Evolutionary conservation across 2,329 filamentous ascomycete genomes (phyloP).

Genomic region (Colletotrichum lindemuthianum): DNA sequence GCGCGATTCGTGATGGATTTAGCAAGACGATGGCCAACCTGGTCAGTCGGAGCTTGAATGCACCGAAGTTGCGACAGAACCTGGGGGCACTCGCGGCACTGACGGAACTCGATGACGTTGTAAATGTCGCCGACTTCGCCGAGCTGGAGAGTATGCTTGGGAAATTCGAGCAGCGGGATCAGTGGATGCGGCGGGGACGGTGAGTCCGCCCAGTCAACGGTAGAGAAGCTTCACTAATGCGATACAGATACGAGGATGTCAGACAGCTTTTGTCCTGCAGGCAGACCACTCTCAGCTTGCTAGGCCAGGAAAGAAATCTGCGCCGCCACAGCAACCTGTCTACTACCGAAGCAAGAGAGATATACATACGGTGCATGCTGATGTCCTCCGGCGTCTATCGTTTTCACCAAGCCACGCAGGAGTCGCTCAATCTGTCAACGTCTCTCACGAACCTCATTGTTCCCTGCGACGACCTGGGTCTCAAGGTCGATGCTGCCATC

Average conservation of each 20-base stretch:
- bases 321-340: conserved; percentile 69
- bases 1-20: conserved; percentile 72
- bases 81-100: conserved; percentile 76
- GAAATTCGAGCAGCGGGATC: conserved; percentile 71
- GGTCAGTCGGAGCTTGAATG: conserved; percentile 58
- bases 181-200: conserved; percentile 87
- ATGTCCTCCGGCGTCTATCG: conserved; percentile 80
- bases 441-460: conserved; percentile 81
- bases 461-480: conserved; percentile 74
- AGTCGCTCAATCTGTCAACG: conserved; percentile 86
- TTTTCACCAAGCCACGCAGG: conserved; percentile 83
- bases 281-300: conserved; percentile 81
- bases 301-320: conserved; percentile 76
- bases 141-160: conserved; percentile 71
- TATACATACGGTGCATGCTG: conserved; percentile 82
- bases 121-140: conserved; percentile 67
- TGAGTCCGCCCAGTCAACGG: conserved; percentile 52
- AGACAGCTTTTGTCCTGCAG: conserved; percentile 84
- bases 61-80: conserved; percentile 62
- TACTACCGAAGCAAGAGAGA: conserved; percentile 70
- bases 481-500: conserved; percentile 81
- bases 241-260: conserved; percentile 75
- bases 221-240: conserved; percentile 1
- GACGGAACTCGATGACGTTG: conserved; percentile 82
- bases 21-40: conserved; percentile 68